These are phyloP conservation scores for Nicotiana attenuata DNA, from an alignment of 257 asterid species.

Conservation along the genomic window DNA sequence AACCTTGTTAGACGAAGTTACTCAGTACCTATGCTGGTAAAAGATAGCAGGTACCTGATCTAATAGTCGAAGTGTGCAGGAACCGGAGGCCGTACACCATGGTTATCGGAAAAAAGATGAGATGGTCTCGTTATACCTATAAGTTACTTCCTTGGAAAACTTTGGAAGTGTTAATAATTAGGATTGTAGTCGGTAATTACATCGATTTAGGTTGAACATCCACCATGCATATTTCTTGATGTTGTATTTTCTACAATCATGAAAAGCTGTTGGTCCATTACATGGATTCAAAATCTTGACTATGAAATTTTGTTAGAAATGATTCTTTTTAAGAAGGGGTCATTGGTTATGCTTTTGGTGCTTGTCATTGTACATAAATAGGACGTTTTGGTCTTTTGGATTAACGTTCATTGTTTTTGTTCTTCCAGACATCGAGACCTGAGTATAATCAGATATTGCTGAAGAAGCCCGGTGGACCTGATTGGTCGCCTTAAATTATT, in stretches of 20 bases:
- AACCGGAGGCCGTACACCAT: not conserved
- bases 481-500: slow-evolving; percentile 47
- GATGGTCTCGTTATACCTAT: not conserved
- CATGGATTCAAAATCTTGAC: not conserved
- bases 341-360: not conserved
- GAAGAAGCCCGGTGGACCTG: slow-evolving; percentile 80
- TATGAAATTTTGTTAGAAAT: not conserved
- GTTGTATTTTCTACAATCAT: not conserved
- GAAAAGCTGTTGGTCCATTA: not conserved
- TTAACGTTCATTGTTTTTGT: not conserved
- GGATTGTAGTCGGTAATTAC: not conserved
- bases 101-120: not conserved
- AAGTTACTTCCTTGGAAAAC: not conserved
- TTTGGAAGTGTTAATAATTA: not conserved
- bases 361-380: not conserved
- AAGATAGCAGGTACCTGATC: not conserved
- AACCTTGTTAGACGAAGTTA: not conserved
- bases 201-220: not conserved
- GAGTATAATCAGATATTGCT: slow-evolving; percentile 78
- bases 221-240: not conserved
- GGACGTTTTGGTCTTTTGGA: not conserved
- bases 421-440: slow-evolving; percentile 76
- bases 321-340: not conserved
- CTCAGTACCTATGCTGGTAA: not conserved
- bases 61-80: not conserved